Evolutionary conservation across 2,329 filamentous ascomycete genomes (phyloP), one percentile per base, ranked within the genome.

Genomic region (Catunica adiposa): DNA sequence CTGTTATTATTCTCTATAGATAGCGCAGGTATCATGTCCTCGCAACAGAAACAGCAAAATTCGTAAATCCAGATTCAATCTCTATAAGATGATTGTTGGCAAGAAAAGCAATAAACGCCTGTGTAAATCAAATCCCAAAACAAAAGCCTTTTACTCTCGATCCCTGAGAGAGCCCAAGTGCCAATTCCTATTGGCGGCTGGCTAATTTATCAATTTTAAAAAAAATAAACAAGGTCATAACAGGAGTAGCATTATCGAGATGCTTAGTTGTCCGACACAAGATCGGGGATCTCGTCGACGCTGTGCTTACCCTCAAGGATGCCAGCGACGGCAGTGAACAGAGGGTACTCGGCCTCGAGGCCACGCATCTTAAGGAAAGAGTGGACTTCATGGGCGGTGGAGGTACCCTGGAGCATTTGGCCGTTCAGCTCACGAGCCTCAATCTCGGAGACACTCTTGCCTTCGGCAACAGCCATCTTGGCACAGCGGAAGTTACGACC

Each of bases 401-500:
- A 83, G 0, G 89, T 97, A 38, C 92, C 92, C 72, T 98, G 92
- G 58, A 98, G 74, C 73, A 94, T 95, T 75, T 98, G 92, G 14
- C 92, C 92, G 66, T 98, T 97, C 60, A 98, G 76, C 67, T 96
- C 89, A 58, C 82, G 78, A 65, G 79, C 77, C 74, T 98, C 92
- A 46, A 98, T 83, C 68, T 97, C 88, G 62, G 84, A 81, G 40
- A 98, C 87, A 7, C 79, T 77, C 62, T 90, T 75, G 29, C 84
- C 83, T 64, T 84, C 80, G 72, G 89, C 79, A 31, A 95, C 80
- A 25, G 86, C 83, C 73, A 89, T 82, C 75, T 85, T 94, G 52
- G 92, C 90, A 68, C 90, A 97, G 57, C 86, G 82, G 73, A 92
- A 94, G 71, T 98, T 98, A 59, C 92, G 80, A 11, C 92, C 92